phyloP scores from a whole-genome alignment of 2,329 filamentous ascomycete species.

The Myriosclerotinia scirpicola region DNA sequence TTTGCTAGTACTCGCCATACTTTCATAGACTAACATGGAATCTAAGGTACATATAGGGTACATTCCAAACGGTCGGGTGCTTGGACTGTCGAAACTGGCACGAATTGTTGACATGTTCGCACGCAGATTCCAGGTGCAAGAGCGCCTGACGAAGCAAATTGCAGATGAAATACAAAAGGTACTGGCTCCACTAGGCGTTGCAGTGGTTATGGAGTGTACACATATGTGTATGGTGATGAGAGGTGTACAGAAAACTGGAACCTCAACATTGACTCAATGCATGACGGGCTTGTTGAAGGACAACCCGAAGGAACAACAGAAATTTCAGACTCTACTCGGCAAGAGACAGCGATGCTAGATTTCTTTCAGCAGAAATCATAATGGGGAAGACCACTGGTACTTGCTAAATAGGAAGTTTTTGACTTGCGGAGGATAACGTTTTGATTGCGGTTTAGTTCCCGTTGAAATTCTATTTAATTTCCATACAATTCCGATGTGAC shows the following conservation, averaged over 20 bases:
- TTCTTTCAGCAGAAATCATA: not conserved
- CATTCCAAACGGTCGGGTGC: conserved; percentile 83
- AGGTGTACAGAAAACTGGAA: conserved; percentile 67
- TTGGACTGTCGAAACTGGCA: conserved; percentile 90
- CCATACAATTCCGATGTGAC: too few species aligned
- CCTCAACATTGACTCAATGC: conserved; percentile 65
- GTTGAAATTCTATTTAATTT: too few species aligned
- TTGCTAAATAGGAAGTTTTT: not conserved
- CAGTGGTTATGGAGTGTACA: conserved; percentile 91
- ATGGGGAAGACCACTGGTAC: too few species aligned
- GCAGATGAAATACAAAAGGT: conserved; percentile 87
- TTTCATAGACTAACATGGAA: conserved; percentile 21
- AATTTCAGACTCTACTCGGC: conserved; percentile 53
- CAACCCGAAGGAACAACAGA: conserved; percentile 67
- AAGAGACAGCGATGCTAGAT: conserved; percentile 11
- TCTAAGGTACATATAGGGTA: conserved; percentile 93
- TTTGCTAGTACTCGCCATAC: conserved; percentile 1
- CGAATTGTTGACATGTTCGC: conserved; percentile 95
- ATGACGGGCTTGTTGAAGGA: conserved; percentile 69
- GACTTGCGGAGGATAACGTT: not conserved
- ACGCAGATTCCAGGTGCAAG: conserved; percentile 87
- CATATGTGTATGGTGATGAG: conserved; percentile 85
- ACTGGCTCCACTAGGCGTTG: conserved; percentile 85
- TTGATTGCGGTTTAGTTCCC: not conserved
- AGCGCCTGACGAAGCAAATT: conserved; percentile 89